These are phyloP conservation scores for Apiotrichum gamsii DNA, from an alignment of 1,284 basidiomycete species.

Conservation along the genomic window DNA sequence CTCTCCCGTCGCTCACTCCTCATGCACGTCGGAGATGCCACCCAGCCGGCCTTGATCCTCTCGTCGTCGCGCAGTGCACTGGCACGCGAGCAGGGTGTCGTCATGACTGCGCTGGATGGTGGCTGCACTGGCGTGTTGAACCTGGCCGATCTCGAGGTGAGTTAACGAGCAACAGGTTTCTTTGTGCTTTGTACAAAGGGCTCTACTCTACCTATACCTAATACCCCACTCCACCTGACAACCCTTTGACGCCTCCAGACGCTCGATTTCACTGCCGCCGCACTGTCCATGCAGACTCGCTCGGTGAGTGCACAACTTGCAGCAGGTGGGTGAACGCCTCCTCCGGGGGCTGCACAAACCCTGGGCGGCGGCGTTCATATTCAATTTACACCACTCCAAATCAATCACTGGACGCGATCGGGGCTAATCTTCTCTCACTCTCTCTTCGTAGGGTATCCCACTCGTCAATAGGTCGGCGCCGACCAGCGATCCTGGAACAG, in stretches of 20 bases:
- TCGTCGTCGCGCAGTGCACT: slow-evolving; percentile 24
- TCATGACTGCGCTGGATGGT: slow-evolving; percentile 32
- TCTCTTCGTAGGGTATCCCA: neutral
- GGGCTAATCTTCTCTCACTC: no score
- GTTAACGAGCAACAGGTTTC: no score
- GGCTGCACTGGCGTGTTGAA: slow-evolving; percentile 29
- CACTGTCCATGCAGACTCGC: neutral
- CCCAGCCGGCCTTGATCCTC: slow-evolving; percentile 17
- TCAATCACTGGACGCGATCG: no score
- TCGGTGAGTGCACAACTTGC: neutral
- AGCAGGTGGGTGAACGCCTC: no score
- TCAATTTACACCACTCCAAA: no score
- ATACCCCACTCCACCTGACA: no score
- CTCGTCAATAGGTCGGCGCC: slow-evolving; percentile 14
- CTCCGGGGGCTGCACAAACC: no score
- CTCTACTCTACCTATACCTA: no score
- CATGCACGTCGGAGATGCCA: slow-evolving; percentile 37
- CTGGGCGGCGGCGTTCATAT: no score
- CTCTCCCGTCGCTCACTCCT: slow-evolving; percentile 85
- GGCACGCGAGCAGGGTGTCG: slow-evolving; percentile 15
- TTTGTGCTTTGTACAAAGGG: no score
- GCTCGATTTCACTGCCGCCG: neutral
- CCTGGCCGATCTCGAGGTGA: slow-evolving; percentile 7
- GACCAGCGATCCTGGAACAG: neutral
- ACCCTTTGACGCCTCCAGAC: no score